phyloP scores from a whole-genome alignment of 805 yeast genomes.

The Barnettozyma vustinii region DNA sequence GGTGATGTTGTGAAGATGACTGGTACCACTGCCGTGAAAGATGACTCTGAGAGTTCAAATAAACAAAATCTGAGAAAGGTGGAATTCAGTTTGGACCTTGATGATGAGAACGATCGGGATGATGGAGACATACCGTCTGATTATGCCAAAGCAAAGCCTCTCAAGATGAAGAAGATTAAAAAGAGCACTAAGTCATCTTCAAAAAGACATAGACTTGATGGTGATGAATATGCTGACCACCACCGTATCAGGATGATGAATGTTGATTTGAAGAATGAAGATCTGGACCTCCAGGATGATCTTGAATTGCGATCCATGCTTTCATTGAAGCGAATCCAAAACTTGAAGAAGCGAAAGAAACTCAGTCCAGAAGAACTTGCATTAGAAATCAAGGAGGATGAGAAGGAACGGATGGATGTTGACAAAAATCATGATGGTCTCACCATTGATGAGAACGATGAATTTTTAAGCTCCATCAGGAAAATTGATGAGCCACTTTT shows the following conservation, averaged over 20 bases:
- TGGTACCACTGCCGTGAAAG: background rate
- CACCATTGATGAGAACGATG: slow-evolving; percentile 31
- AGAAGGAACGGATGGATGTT: slow-evolving; percentile 13
- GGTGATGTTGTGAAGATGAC: slow-evolving; percentile 3
- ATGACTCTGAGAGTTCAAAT: background rate
- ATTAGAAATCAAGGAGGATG: slow-evolving; percentile 17
- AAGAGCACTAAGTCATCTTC: slow-evolving; percentile 13
- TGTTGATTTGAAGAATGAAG: slow-evolving; percentile 26
- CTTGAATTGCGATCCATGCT: slow-evolving; percentile 23
- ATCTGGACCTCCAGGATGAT: slow-evolving; percentile 18
- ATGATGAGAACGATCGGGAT: slow-evolving; percentile 13
- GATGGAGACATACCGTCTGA: slow-evolving; percentile 11
- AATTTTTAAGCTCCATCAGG: slow-evolving; percentile 29
- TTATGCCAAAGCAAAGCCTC: slow-evolving; percentile 23
- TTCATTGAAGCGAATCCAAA: slow-evolving; percentile 17
- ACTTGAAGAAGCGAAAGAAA: slow-evolving; percentile 14
- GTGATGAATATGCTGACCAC: slow-evolving; percentile 17
- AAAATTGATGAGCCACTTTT: slow-evolving; percentile 1
- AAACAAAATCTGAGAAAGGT: slow-evolving; percentile 1
- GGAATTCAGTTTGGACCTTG: slow-evolving; percentile 10
- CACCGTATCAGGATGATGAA: slow-evolving; percentile 19
- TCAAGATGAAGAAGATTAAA: slow-evolving; percentile 28
- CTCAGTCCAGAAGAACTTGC: slow-evolving; percentile 20
- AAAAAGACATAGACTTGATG: slow-evolving; percentile 11
- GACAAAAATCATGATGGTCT: slow-evolving; percentile 16